phyloP scores from a whole-genome alignment of 1,284 basidiomycete species.

The Sphagnurus paluster region DNA sequence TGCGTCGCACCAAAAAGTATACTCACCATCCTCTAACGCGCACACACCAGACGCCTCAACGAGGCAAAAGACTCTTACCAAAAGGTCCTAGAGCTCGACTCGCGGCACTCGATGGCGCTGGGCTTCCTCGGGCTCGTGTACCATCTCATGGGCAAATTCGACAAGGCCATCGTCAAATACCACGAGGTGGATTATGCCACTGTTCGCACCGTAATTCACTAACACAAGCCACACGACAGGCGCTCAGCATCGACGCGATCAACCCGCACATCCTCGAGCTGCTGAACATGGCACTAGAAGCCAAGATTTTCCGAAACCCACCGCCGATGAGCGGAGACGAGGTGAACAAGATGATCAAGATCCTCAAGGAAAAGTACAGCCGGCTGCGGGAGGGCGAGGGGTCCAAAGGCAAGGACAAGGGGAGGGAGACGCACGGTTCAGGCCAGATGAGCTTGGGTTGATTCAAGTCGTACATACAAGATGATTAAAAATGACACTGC shows the following conservation, averaged over 20 bases:
- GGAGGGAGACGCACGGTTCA: no score
- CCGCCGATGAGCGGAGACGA: constrained; percentile 26
- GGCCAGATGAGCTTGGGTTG: no score
- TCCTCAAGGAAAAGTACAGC: constrained; percentile 35
- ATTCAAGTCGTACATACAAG: no score
- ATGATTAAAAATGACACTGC: no score
- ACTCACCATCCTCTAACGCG: neutral
- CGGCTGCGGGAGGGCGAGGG: constrained; percentile 17
- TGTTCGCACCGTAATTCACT: neutral
- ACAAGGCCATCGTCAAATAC: constrained; percentile 83
- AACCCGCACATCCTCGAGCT: constrained; percentile 86
- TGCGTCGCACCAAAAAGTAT: constrained; percentile 35
- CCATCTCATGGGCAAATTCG: constrained; percentile 71
- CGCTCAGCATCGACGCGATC: constrained; percentile 82
- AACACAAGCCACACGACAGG: constrained; percentile 39
- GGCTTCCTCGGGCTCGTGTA: constrained; percentile 84
- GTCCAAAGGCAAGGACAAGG: constrained; percentile 23
- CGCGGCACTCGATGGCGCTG: constrained; percentile 74
- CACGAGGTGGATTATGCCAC: constrained; percentile 63
- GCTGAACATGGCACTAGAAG: constrained; percentile 80
- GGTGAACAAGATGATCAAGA: constrained; percentile 34
- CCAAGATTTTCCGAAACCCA: constrained; percentile 36
- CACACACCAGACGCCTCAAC: constrained; percentile 55
- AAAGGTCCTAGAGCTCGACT: constrained; percentile 79
- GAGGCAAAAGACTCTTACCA: constrained; percentile 74